Conservation (phyloP, 1,284 basidiomycete species). For the Trichosporon asahii region DNA sequence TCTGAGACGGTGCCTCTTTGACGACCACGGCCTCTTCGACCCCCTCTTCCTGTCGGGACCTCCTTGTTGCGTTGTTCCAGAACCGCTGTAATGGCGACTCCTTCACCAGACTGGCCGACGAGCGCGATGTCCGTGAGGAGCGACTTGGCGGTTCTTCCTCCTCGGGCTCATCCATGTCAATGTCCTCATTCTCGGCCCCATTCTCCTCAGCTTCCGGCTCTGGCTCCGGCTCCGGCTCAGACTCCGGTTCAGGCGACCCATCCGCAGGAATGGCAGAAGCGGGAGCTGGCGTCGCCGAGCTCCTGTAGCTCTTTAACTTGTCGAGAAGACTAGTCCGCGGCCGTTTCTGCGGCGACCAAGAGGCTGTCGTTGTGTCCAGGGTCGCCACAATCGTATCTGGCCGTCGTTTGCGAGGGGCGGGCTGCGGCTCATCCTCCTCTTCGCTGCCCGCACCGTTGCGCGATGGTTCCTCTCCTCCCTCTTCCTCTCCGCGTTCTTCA, state of each 20-base stretch:
- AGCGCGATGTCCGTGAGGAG: neutral
- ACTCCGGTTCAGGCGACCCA: neutral
- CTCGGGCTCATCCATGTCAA: neutral
- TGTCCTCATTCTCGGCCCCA: constrained; percentile 54
- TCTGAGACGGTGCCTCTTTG: neutral
- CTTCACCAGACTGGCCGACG: neutral
- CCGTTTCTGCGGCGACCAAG: constrained; percentile 29
- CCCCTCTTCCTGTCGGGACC: constrained; percentile 12
- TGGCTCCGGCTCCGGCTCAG: constrained; percentile 34
- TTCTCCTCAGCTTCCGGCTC: constrained; percentile 51
- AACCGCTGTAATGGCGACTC: constrained; percentile 13
- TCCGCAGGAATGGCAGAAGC: constrained; percentile 10
- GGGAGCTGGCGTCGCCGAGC: constrained; percentile 12
- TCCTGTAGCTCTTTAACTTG: neutral
- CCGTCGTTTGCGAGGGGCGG: neutral
- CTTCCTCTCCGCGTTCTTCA: neutral
- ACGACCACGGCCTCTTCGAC: constrained; percentile 22
- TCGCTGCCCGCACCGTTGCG: no score
- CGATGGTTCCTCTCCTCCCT: no score
- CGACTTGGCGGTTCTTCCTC: neutral
- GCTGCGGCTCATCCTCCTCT: neutral
- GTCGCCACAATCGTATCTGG: constrained; percentile 20
- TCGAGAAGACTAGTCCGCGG: neutral
- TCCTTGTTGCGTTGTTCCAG: neutral
- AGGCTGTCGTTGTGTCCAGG: constrained; percentile 29